These are phyloP conservation scores for Elaeis oleifera DNA, from an alignment of 202 grass and related monocot species.

Conservation along the genomic window DNA sequence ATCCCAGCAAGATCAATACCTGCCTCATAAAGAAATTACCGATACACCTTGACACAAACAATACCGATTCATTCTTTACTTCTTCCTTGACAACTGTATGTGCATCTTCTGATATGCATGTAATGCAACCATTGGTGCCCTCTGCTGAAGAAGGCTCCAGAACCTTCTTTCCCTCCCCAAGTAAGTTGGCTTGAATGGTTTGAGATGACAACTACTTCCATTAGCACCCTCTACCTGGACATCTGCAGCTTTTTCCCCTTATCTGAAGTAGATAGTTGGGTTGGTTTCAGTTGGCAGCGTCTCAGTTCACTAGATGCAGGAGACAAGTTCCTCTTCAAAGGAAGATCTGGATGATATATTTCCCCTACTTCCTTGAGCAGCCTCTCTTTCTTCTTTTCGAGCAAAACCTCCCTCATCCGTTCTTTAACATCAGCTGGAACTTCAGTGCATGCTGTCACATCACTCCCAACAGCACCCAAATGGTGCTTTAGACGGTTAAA, in stretches of 20 bases:
- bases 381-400: constrained; percentile 34
- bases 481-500: constrained; percentile 47
- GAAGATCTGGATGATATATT: constrained; percentile 30
- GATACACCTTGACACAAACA: constrained; percentile 33
- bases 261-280: constrained; percentile 6
- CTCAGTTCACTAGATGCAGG: constrained; percentile 15
- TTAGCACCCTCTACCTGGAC: no score
- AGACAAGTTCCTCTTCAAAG: constrained; percentile 30
- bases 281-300: constrained; percentile 9
- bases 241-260: constrained; percentile 6
- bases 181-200: not conserved
- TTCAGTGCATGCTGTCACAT: constrained; percentile 28
- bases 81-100: constrained; percentile 12
- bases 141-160: not conserved
- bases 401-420: constrained; percentile 19
- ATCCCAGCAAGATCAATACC: constrained; percentile 50
- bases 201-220: not conserved
- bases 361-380: constrained; percentile 26
- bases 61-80: constrained; percentile 27
- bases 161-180: not conserved
- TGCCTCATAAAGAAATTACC: constrained; percentile 60
- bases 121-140: not conserved
- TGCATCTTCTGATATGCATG: constrained; percentile 15
- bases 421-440: constrained; percentile 29
- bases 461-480: constrained; percentile 29